Conservation (phyloP, 2,329 filamentous ascomycete genomes). For the Paecilomyces formosus region DNA sequence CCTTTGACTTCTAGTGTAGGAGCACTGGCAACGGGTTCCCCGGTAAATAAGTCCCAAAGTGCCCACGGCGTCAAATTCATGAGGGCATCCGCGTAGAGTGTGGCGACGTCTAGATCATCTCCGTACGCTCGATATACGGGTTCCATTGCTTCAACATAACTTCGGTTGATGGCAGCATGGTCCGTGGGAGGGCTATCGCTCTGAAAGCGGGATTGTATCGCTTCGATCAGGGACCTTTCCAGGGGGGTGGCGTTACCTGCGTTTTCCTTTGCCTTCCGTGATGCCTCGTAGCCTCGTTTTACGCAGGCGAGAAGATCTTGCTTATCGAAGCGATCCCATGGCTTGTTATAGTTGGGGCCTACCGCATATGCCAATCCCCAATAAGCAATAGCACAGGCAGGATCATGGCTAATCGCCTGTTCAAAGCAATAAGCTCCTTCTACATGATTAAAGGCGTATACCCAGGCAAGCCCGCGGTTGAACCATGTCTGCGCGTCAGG, state of each 20-base stretch:
- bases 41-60: conserved; percentile 55
- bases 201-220: conserved; percentile 55
- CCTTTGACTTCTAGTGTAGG: conserved; percentile 52
- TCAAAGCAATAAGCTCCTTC: conserved; percentile 52
- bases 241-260: conserved; percentile 34
- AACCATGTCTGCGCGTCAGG: conserved; percentile 58
- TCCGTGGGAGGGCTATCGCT: conserved; percentile 39
- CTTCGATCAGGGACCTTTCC: conserved; percentile 56
- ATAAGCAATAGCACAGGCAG: conserved; percentile 38
- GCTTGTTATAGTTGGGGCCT: conserved; percentile 48
- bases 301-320: conserved; percentile 36
- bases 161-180: conserved; percentile 46
- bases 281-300: conserved; percentile 39
- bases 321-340: conserved; percentile 42
- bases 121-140: conserved; percentile 46
- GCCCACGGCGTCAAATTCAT: conserved; percentile 62
- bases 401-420: conserved; percentile 34
- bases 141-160: conserved; percentile 56
- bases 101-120: conserved; percentile 56
- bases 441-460: conserved; percentile 69
- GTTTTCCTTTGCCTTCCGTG: conserved; percentile 34
- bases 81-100: conserved; percentile 56
- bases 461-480: conserved; percentile 64
- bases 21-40: conserved; percentile 47
- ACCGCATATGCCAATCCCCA: conserved; percentile 45